phyloP scores from a whole-genome alignment of 805 yeast genomes.

The Vanderwaltozyma yarrowii region DNA sequence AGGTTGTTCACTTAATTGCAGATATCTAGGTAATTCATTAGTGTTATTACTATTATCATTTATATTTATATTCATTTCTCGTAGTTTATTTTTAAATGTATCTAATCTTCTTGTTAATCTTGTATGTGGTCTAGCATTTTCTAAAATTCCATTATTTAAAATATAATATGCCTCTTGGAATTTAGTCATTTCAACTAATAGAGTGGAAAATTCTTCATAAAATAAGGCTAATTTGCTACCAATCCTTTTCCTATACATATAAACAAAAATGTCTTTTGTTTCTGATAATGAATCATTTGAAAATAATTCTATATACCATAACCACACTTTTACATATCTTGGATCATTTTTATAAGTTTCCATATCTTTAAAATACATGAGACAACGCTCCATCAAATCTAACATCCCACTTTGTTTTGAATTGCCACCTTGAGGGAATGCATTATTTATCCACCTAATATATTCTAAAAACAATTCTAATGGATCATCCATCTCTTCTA shows the following conservation, averaged over 20 bases:
- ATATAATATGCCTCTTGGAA: conserved; percentile 12
- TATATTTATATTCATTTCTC: conserved; percentile 7
- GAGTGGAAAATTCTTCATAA: conserved; percentile 71
- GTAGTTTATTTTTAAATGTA: conserved; percentile 8
- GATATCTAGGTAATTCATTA: conserved; percentile 1
- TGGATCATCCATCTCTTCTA: conserved; percentile 75
- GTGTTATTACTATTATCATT: background rate
- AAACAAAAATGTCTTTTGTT: conserved; percentile 61
- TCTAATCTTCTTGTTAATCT: conserved; percentile 28
- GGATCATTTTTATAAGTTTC: conserved; percentile 71
- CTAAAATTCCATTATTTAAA: conserved; percentile 30
- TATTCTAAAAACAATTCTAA: conserved; percentile 66
- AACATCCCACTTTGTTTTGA: conserved; percentile 52
- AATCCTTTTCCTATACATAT: conserved; percentile 59
- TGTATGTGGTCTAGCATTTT: conserved; percentile 54
- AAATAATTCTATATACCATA: conserved; percentile 49
- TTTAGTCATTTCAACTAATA: conserved; percentile 9
- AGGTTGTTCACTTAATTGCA: conserved; percentile 3
- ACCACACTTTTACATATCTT: conserved; percentile 71
- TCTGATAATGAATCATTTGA: conserved; percentile 41
- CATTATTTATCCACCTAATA: conserved; percentile 58
- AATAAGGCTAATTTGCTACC: conserved; percentile 58
- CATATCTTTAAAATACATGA: conserved; percentile 55
- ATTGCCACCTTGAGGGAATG: conserved; percentile 52
- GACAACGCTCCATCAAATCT: conserved; percentile 56